A percentile compares a stretch with the other conserved stretches of the same genome.
phyloP scores from a whole-genome alignment of 176 grass and related monocot species.

The Phragmites australis region DNA sequence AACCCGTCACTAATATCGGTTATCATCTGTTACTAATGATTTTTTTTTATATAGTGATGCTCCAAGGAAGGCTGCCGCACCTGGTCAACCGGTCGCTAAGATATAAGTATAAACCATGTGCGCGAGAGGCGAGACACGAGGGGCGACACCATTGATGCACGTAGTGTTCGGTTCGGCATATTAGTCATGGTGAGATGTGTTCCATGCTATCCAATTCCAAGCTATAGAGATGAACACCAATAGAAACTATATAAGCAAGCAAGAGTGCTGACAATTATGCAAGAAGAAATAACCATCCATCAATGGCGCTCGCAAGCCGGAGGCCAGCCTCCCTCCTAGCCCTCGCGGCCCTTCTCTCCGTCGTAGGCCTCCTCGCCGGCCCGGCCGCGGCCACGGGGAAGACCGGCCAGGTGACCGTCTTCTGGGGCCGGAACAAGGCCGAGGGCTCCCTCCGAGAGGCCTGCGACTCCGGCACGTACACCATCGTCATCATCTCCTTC shows the following conservation, averaged over 20 bases:
- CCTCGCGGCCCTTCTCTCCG: not conserved
- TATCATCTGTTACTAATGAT: no score
- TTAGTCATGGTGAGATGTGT: not conserved
- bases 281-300: not conserved
- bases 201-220: not conserved
- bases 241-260: not conserved
- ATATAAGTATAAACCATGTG: no score
- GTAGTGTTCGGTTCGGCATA: not conserved
- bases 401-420: conserved; percentile 19
- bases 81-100: no score
- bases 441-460: conserved; percentile 25
- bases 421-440: conserved; percentile 33
- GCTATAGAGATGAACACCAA: not conserved
- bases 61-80: no score
- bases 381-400: conserved; percentile 10
- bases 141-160: no score
- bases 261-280: not conserved
- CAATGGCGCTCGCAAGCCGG: not conserved
- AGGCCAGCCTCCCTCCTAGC: not conserved
- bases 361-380: not conserved
- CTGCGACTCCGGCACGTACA: conserved; percentile 12
- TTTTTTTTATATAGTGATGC: no score
- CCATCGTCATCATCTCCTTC: conserved; percentile 17
- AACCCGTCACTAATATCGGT: no score
- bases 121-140: no score